Conservation (phyloP, 805 yeast genomes). For the Barnettozyma wickerhamii region DNA sequence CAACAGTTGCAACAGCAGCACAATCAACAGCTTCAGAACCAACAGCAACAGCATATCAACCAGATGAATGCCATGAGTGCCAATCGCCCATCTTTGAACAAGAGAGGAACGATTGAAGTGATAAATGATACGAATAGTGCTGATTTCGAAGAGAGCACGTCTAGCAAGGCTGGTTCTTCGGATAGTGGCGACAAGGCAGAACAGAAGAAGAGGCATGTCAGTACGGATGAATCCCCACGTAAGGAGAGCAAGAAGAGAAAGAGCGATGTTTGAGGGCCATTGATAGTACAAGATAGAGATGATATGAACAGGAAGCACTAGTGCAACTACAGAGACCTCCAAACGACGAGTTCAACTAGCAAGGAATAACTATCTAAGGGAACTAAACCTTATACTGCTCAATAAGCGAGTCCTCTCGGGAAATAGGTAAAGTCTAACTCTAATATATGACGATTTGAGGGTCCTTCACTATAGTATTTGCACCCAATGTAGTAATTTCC, state of each 20-base stretch:
- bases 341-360: no score
- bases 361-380: no score
- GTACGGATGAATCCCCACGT: background rate
- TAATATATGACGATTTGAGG: no score
- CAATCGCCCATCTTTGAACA: background rate
- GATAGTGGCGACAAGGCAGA: background rate
- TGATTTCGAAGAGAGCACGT: background rate
- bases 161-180: background rate
- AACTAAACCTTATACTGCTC: no score
- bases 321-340: no score
- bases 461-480: no score
- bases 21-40: background rate
- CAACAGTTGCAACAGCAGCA: background rate
- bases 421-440: no score
- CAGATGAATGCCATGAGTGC: background rate
- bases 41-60: background rate
- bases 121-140: slow-evolving; percentile 6
- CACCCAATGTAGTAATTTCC: no score
- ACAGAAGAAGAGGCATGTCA: background rate
- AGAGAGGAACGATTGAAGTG: slow-evolving; percentile 7
- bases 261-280: background rate
- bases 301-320: background rate
- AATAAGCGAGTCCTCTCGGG: no score
- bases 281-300: background rate
- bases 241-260: background rate